A percentile compares a stretch with the other conserved stretches of the same genome.
These are phyloP conservation scores for Blastocystis sp. DNA, from an alignment of 352 stramenopile species.

Conservation along the genomic window DNA sequence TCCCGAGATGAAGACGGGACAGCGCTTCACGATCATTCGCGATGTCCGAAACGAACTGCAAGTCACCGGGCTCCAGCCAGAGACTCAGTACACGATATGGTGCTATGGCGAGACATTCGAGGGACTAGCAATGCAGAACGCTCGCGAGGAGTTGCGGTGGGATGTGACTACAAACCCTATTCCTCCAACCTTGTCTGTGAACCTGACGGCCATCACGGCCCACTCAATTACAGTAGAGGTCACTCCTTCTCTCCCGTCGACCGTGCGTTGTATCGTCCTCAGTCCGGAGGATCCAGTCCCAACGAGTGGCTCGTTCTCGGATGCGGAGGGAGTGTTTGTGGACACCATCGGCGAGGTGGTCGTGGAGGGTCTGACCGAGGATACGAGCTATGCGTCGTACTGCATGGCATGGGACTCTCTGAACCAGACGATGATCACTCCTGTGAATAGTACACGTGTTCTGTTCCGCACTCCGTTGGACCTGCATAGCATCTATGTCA, in stretches of 20 bases:
- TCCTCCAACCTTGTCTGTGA: background rate
- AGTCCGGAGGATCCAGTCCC: background rate
- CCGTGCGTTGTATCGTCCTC: slow-evolving; percentile 5
- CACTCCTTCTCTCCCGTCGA: background rate
- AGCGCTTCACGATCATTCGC: background rate
- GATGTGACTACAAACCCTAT: background rate
- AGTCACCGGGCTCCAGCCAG: background rate
- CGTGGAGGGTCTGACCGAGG: background rate
- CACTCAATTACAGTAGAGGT: background rate
- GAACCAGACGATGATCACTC: slow-evolving; percentile 7
- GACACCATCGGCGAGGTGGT: background rate
- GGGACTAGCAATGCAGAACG: background rate
- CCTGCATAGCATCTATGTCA: background rate
- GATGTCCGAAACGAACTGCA: background rate
- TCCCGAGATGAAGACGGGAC: background rate
- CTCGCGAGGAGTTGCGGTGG: background rate
- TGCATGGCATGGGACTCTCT: slow-evolving; percentile 13
- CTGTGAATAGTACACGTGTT: background rate
- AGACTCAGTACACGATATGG: slow-evolving; percentile 28
- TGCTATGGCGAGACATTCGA: slow-evolving; percentile 43
- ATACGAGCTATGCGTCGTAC: slow-evolving; percentile 18
- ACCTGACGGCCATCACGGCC: background rate
- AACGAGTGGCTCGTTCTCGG: background rate
- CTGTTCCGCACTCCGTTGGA: slow-evolving; percentile 3
- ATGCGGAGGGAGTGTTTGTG: background rate